Base-by-base conservation (phyloP, 768 basidiomycete genomes). In the Hygrocybe punicea region DNA sequence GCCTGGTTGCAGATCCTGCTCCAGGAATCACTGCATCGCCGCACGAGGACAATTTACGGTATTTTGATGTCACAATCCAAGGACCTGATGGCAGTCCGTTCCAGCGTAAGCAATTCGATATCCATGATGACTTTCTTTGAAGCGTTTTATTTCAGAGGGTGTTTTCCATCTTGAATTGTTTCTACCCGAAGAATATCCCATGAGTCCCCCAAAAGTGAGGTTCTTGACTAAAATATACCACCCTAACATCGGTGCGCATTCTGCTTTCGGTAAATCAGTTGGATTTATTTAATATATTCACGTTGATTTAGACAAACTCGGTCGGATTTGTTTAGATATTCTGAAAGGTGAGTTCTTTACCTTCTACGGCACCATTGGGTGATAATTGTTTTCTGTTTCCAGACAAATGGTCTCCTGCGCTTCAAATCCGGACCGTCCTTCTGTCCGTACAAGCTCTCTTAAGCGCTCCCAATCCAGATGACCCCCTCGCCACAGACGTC, bases 341-440 rank as follows among this genome's bases (percentile, higher is more conserved):
- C 77, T 99, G 67, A 99, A 99, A 81, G 92, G 93, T 89, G 65
- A 47, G 79, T 29, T 13, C 23, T 51, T 45, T 35, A 10, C 54
- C 39, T 45, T 37, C 45, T 46, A 45, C 34, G 19, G n/a, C 11
- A 3, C 17, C 25, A 52, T 4, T 45, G 10, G 35, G 16, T 14
- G 44, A 11, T 8, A n/a, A 34, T 45, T 36, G 37, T 40, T 16
- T 59, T 35, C 54, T 44, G 25, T 55, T n/a, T 40, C 19, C 65
- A 93, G 97, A 99, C 74, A 98, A 98, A 79, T 99, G 97, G 97
- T 97, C 94, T 9, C 97, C 97, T 17, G 97, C 97, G 0, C 81
- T 99, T 16, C 97, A 99, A 72, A 99, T 99, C 75, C 88, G 97
- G 63, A 99, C 97, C 1, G 97, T 99, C 51, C 79, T 99, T 56